Evolutionary conservation across 2,329 filamentous ascomycete species (phyloP), one percentile per base, ranked within the genome.

Genomic region (Aspergillus sp.): DNA sequence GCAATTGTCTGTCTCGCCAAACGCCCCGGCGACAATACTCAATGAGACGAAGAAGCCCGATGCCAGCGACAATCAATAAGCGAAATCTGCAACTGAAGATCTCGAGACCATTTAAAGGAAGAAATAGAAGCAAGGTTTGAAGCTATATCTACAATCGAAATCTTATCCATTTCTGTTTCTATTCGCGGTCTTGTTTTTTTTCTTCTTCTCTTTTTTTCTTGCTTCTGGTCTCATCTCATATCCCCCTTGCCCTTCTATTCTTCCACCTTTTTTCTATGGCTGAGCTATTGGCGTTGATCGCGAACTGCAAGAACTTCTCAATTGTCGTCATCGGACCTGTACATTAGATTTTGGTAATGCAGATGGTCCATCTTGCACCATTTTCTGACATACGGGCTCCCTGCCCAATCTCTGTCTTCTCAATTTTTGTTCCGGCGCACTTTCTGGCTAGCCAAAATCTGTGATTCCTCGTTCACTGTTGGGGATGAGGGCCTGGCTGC

Each of bases 1-100:
- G 2, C 73, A 73, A 45, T 40, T 73, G 39, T 62, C 67, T 12
- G 61, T 68, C 21, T 63, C 69, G 41, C 67, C 70, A 7, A 62
- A 67, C 23, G 59, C 45, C n/a, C 57, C 64, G 17, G 56, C 61
- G 35, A 63, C 63, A 27, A 58, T 57, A 9, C 63, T 64, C 57
- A 61, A 64, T 43, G 58, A 59, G 41, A 41, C 58, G 43, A 66
- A 61, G 35, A 66, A 64, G 46, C 17, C 47, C 6, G 31, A 59
- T n/a, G n/a, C 55, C 12, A 55, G 37, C 31, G 54, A 56, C 24
- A 54, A 17, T 52, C 49, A 59, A 58, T 65, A 52, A 60, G 27
- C 44, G 11, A n/a, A 23, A 47, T 43, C 17, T 21, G 45, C 12
- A n/a, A 27, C 41, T 35, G 47, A 21, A 46, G 8, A 56, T 49